Conservation (phyloP, 345 rosid genomes). For the Gossypium herbaceum region DNA sequence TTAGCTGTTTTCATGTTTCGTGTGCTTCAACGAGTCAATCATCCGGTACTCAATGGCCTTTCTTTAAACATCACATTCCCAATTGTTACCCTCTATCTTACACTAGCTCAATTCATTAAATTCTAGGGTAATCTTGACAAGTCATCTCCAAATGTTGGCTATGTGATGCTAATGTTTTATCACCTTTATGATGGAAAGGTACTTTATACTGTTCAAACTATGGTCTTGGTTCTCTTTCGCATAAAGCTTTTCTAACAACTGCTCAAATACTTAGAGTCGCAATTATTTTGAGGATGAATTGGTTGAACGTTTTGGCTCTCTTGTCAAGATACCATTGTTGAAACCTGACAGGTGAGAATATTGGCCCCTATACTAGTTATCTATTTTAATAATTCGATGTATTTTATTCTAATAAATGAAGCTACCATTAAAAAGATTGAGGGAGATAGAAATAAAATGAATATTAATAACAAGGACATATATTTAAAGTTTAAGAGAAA, state of each 20-base stretch:
- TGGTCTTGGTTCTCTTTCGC: conserved; percentile 8
- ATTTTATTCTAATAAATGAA: neutral
- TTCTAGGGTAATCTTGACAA: conserved; percentile 94
- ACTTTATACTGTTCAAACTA: conserved; percentile 19
- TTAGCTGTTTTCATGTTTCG: conserved; percentile 84
- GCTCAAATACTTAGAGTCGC: conserved; percentile 52
- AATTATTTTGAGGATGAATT: conserved; percentile 79
- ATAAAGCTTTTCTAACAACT: conserved; percentile 11
- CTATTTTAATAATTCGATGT: neutral
- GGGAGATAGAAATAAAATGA: conserved; percentile 4
- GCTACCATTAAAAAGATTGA: neutral
- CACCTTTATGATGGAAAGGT: conserved; percentile 98
- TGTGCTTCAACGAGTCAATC: conserved; percentile 85
- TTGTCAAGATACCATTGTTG: conserved; percentile 87
- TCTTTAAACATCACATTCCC: conserved; percentile 16
- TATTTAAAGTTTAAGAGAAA: neutral
- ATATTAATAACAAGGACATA: neutral
- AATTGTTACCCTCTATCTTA: conserved; percentile 17
- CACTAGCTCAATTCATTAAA: conserved; percentile 18
- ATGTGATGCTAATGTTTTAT: conserved; percentile 91
- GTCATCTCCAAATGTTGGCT: conserved; percentile 77
- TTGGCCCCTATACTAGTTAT: neutral
- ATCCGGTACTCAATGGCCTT: conserved; percentile 54
- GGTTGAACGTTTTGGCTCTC: conserved; percentile 81
- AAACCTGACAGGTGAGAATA: conserved; percentile 62